Evolutionary conservation across 2,329 filamentous ascomycete genomes (phyloP), one percentile per base, ranked within the genome.

Genomic region (Chrysoporthe deuterocubensis): DNA sequence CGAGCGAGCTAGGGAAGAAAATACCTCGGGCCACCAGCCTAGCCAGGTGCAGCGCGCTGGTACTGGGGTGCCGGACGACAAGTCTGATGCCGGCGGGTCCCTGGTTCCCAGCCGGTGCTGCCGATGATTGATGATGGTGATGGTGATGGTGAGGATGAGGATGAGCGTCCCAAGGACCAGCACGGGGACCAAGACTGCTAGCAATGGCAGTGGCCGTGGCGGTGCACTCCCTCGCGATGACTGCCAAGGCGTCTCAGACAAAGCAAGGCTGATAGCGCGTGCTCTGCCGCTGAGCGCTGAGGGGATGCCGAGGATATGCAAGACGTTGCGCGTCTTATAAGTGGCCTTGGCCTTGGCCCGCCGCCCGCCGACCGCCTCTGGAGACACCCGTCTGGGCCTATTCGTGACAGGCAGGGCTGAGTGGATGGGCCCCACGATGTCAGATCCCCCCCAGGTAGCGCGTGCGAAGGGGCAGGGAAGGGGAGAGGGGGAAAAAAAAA

Each of bases 211-310:
- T 32, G 50, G 32, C 50, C 21, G 50, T 54, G 50, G 50, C 50
- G 32, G 50, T 54, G 50, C 50, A 54, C 5, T 21, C 26, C 9
- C 32, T 34, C 11, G 32, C 26, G 50, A 34, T 32, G 50, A 54
- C 50, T 54, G 50, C 50, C 50, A 54, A 54, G 50, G 50, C 50
- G 50, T 54, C 50, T 54, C 50, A 54, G 32, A 32, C 50, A 54
- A 54, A 21, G 32, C 50, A 21, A 54, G 48, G 50, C 50, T 34
- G 14, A 26, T 34, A 21, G 16, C 16, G 50, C 48, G 26, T 26
- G 46, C 13, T 46, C 26, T 26, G 26, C 26, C 26, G 26, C 26
- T 26, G 26, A 26, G 26, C 26, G 26, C 26, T 26, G 26, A 26
- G 2, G 26, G 26, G 26, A 26, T 26, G 26, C 26, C 26, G 11